These are phyloP conservation scores for Scheffersomyces parashehatae DNA, from an alignment of 1,139 yeast species.

Conservation along the genomic window DNA sequence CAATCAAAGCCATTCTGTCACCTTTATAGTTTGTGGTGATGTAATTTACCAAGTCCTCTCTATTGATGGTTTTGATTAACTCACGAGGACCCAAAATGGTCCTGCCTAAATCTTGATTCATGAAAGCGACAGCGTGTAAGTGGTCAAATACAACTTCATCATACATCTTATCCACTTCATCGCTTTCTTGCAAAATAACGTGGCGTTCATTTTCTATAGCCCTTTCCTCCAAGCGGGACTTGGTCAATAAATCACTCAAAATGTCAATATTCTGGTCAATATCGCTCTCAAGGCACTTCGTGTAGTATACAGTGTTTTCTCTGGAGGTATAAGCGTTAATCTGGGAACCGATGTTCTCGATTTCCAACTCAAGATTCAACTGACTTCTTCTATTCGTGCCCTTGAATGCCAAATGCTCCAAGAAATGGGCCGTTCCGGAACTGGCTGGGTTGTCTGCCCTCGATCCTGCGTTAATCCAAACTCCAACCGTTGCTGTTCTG, in stretches of 20 bases:
- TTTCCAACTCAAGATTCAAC: constrained; percentile 81
- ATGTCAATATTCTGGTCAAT: constrained; percentile 87
- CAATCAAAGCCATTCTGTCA: constrained; percentile 96
- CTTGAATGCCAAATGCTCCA: constrained; percentile 94
- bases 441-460: constrained; percentile 88
- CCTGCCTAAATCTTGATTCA: constrained; percentile 90
- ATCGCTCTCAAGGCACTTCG: constrained; percentile 79
- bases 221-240: constrained; percentile 73
- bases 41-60: constrained; percentile 75
- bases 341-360: constrained; percentile 95
- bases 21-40: constrained; percentile 89
- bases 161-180: constrained; percentile 96
- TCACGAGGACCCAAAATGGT: constrained; percentile 96
- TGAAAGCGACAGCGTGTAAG: constrained; percentile 88
- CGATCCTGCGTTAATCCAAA: constrained; percentile 97
- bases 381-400: constrained; percentile 89
- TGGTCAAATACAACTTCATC: constrained; percentile 98
- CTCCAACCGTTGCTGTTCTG: constrained; percentile 94
- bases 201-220: constrained; percentile 96
- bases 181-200: constrained; percentile 93
- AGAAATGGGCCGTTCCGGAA: constrained; percentile 93
- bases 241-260: constrained; percentile 83
- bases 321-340: constrained; percentile 96
- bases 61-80: constrained; percentile 76
- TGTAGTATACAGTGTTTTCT: constrained; percentile 95